These are phyloP conservation scores for Zelonia costaricensis DNA, from an alignment of 208 protist species.

Conservation along the genomic window DNA sequence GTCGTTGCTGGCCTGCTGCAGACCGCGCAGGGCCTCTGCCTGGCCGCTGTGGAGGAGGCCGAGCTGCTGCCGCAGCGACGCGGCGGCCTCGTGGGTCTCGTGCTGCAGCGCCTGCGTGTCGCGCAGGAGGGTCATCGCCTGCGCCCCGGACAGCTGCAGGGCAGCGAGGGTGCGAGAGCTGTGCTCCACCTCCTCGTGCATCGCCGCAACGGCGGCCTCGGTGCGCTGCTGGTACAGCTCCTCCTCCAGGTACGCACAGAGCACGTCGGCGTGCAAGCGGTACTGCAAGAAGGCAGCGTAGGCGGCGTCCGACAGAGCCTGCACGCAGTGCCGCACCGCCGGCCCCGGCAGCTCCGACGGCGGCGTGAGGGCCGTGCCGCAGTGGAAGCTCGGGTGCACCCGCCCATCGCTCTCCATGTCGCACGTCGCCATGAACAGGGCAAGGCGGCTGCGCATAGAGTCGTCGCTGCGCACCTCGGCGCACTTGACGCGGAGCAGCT, in stretches of 20 bases:
- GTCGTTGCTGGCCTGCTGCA: constrained; percentile 18
- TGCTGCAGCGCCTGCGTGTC: constrained; percentile 38
- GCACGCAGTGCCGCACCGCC: constrained; percentile 43
- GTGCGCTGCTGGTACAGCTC: constrained; percentile 89
- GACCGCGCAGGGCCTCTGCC: constrained; percentile 28
- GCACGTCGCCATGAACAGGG: constrained; percentile 77
- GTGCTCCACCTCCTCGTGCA: constrained; percentile 38
- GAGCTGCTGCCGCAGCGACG: constrained; percentile 36
- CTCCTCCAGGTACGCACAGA: constrained; percentile 85
- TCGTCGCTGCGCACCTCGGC: constrained; percentile 44
- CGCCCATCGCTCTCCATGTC: constrained; percentile 71
- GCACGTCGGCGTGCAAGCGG: constrained; percentile 76
- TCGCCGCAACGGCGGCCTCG: constrained; percentile 60
- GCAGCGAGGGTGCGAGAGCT: constrained; percentile 35
- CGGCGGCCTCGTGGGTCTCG: constrained; percentile 29
- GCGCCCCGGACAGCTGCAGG: constrained; percentile 36
- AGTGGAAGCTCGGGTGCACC: constrained; percentile 33
- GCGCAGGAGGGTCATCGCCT: constrained; percentile 22
- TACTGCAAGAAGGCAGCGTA: constrained; percentile 87
- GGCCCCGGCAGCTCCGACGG: constrained; percentile 5
- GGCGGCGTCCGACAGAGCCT: constrained; percentile 50
- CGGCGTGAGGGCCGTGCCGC: constrained; percentile 4
- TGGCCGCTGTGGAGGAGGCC: constrained; percentile 39
- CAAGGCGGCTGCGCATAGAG: constrained; percentile 61
- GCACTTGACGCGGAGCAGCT: constrained; percentile 48